A percentile compares a stretch with the other conserved stretches of the same genome.
These are phyloP conservation scores for Scheffersomyces lignicola DNA, from an alignment of 1,139 yeast genomes.

Conservation along the genomic window DNA sequence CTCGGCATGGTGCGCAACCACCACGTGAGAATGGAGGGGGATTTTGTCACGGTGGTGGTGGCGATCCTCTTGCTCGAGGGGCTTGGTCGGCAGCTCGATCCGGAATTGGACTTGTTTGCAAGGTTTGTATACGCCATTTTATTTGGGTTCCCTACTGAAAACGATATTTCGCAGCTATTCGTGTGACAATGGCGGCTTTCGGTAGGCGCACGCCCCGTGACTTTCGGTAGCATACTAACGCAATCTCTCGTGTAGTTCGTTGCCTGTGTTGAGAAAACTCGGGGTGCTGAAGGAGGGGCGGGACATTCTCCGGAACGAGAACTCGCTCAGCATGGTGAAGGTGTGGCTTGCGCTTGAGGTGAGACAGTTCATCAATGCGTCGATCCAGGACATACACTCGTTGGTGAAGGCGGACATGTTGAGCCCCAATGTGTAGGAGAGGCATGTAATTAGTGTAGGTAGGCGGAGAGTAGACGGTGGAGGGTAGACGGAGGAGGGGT, in stretches of 20 bases:
- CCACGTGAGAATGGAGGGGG: constrained; percentile 98
- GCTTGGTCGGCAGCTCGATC: constrained; percentile 91
- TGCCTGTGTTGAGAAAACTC: constrained; percentile 83
- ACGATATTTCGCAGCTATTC: constrained; percentile 18
- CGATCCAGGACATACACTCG: constrained; percentile 70
- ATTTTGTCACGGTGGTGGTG: constrained; percentile 88
- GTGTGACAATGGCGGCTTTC: constrained; percentile 2
- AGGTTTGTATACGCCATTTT: constrained; percentile 76
- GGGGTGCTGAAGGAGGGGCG: constrained; percentile 71
- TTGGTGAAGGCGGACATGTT: constrained; percentile 53
- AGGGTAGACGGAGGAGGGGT: no score
- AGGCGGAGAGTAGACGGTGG: no score
- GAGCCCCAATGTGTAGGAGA: constrained; percentile 48
- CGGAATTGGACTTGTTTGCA: constrained; percentile 89
- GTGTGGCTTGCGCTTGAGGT: constrained; percentile 92
- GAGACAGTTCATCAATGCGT: constrained; percentile 80
- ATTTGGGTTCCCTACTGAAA: constrained; percentile 57
- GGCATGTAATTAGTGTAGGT: no score
- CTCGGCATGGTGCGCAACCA: constrained; percentile 87
- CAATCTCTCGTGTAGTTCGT: constrained; percentile 48
- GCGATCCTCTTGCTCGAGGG: constrained; percentile 91
- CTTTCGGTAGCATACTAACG: constrained; percentile 30
- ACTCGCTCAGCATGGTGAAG: constrained; percentile 74
- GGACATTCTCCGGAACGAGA: constrained; percentile 56
- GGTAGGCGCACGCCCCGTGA: no score